phyloP scores from a whole-genome alignment of 352 stramenopile species.

The Phytopythium cucurbitacearum region DNA sequence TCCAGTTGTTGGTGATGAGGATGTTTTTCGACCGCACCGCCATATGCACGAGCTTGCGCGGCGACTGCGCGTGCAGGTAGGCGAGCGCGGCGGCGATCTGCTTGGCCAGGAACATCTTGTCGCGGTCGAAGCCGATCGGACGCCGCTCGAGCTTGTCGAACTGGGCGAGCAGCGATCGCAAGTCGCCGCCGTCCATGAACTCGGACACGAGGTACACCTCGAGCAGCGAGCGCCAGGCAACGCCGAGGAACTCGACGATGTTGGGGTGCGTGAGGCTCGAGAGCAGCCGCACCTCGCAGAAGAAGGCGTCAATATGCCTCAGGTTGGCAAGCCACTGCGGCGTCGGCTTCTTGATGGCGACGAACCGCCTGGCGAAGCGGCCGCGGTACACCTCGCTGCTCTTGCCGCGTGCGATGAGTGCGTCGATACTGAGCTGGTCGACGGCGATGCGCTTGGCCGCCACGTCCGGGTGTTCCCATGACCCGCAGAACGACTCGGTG shows the following conservation, averaged over 20 bases:
- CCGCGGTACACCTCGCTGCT: conserved; percentile 63
- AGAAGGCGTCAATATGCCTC: conserved; percentile 38
- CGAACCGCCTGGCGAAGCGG: conserved; percentile 25
- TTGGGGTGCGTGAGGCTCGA: conserved; percentile 34
- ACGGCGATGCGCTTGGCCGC: conserved; percentile 14
- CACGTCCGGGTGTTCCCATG: conserved; percentile 23
- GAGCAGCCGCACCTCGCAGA: conserved; percentile 33
- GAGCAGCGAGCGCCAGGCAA: conserved; percentile 42
- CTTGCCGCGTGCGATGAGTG: conserved; percentile 24
- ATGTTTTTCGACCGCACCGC: conserved; percentile 28
- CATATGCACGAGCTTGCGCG: conserved; percentile 19
- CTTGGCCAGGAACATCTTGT: conserved; percentile 45
- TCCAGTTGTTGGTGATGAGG: conserved; percentile 22
- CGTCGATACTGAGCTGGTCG: conserved; percentile 17
- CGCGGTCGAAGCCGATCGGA: conserved; percentile 20
- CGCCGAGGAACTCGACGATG: conserved; percentile 43
- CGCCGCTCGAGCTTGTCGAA: conserved; percentile 23
- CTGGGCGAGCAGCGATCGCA: conserved; percentile 29
- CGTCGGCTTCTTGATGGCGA: conserved; percentile 62
- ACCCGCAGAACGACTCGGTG: conserved; percentile 2
- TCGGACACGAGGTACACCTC: conserved; percentile 50
- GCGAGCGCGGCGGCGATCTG: conserved; percentile 38
- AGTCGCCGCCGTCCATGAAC: conserved; percentile 52
- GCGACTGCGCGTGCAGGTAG: conserved; percentile 45
- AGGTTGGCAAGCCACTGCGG: conserved; percentile 32